A percentile compares a stretch with the other conserved stretches of the same genome.
These are phyloP conservation scores for Fraxinus greggii DNA, from an alignment of 305 asterid species.

Conservation along the genomic window DNA sequence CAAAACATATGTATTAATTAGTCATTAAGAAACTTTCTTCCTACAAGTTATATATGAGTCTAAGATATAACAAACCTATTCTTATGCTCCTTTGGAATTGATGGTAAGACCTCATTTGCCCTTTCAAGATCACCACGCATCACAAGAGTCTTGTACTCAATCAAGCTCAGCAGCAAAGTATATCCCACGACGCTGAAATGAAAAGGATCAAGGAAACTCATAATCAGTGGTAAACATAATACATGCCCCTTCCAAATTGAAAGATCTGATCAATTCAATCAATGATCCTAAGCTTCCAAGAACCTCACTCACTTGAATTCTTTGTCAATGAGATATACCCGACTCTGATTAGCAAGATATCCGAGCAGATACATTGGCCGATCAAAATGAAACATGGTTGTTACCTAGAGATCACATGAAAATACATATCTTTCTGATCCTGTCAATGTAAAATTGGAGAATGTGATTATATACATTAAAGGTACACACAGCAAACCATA, in stretches of 20 bases:
- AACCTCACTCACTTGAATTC: slow-evolving; percentile 85
- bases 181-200: slow-evolving; percentile 78
- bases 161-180: slow-evolving; percentile 85
- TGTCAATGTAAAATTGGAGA: slow-evolving; percentile 15
- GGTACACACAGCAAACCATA: slow-evolving; percentile 32
- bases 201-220: slow-evolving; percentile 21
- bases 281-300: slow-evolving; percentile 10
- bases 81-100: slow-evolving; percentile 91
- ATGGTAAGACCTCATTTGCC: slow-evolving; percentile 80
- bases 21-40: not conserved
- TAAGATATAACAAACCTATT: slow-evolving; percentile 56
- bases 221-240: not conserved
- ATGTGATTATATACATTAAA: not conserved
- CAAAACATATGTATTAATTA: not conserved
- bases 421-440: slow-evolving; percentile 22
- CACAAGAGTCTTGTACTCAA: slow-evolving; percentile 96
- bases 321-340: slow-evolving; percentile 87
- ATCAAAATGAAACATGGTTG: slow-evolving; percentile 97
- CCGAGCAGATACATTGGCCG: slow-evolving; percentile 99
- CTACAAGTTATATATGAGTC: not conserved
- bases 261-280: slow-evolving; percentile 6
- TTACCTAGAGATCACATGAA: slow-evolving; percentile 55
- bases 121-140: slow-evolving; percentile 97
- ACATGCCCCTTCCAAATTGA: slow-evolving; percentile 12
- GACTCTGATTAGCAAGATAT: slow-evolving; percentile 90